phyloP scores from a whole-genome alignment of 2,329 filamentous ascomycete species.

The Pseudogymnoascus sp. region DNA sequence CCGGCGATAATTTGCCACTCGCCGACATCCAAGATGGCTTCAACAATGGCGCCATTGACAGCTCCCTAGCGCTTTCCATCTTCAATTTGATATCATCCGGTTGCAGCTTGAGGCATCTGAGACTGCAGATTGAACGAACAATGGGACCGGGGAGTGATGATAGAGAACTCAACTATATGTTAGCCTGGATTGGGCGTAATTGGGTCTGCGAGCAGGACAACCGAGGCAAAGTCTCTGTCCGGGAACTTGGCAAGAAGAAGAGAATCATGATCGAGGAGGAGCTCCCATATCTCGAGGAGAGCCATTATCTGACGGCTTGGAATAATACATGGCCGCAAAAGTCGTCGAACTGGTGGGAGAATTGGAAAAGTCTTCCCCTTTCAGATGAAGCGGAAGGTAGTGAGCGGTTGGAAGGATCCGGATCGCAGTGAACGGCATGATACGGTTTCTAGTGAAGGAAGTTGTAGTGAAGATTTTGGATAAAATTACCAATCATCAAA shows the following conservation, averaged over 20 bases:
- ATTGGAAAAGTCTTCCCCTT: not conserved
- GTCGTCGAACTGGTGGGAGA: not conserved
- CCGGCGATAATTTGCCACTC: not conserved
- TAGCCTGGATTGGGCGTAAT: not conserved
- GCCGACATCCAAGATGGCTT: not conserved
- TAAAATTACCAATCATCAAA: too few relatives aligned
- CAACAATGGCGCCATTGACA: not conserved
- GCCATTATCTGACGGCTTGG: not conserved
- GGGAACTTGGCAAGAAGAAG: not conserved
- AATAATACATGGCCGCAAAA: not conserved
- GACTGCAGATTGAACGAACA: not conserved
- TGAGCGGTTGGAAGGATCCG: not conserved
- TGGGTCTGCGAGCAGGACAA: not conserved
- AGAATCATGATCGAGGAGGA: not conserved
- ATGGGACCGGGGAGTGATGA: not conserved
- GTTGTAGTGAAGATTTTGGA: too few relatives aligned
- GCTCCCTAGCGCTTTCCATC: not conserved
- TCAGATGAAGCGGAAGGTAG: not conserved
- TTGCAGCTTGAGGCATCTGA: not conserved
- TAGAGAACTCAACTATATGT: not conserved
- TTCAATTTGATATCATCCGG: not conserved
- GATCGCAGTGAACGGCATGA: not conserved
- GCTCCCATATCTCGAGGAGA: not conserved
- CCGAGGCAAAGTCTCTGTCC: not conserved
- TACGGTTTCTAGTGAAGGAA: not conserved